Evolutionary conservation across 148 eudicot genomes (phyloP).

Genomic region (Cornus florida): DNA sequence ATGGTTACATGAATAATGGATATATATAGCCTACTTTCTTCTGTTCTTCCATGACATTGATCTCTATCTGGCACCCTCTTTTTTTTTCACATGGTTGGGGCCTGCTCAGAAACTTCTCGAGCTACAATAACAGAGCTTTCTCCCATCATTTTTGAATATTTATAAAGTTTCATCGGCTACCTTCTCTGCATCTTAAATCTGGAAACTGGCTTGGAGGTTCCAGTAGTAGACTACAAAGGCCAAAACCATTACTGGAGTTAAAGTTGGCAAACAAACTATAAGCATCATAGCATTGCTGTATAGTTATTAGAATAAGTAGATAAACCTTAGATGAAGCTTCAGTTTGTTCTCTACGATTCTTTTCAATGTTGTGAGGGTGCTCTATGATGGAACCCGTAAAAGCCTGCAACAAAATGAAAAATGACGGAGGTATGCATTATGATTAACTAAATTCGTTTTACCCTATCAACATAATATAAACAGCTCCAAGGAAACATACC

Average conservation of each 20-base stretch:
- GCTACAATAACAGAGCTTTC: background rate
- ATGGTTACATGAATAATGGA: background rate
- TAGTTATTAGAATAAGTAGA: background rate
- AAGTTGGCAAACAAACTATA: background rate
- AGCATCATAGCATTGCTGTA: background rate
- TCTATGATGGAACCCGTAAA: conserved; percentile 77
- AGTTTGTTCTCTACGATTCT: conserved; percentile 28
- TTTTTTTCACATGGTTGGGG: background rate
- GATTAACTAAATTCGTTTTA: background rate
- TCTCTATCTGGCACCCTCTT: background rate
- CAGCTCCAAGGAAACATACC: conserved; percentile 26
- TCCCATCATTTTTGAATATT: background rate
- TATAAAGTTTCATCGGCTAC: conserved; percentile 15
- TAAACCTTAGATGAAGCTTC: conserved; percentile 36
- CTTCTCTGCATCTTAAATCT: conserved; percentile 81
- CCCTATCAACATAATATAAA: background rate
- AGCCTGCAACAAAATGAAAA: conserved; percentile 44
- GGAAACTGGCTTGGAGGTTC: conserved; percentile 67
- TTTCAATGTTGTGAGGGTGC: conserved; percentile 50
- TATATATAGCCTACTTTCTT: too few species aligned
- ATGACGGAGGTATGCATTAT: background rate
- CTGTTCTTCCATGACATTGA: background rate
- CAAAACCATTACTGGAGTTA: conserved; percentile 1
- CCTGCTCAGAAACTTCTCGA: background rate
- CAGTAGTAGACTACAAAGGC: conserved; percentile 32